Base-by-base conservation (phyloP, 495 filamentous ascomycete genomes). In the Trichoderma asperelloides region DNA sequence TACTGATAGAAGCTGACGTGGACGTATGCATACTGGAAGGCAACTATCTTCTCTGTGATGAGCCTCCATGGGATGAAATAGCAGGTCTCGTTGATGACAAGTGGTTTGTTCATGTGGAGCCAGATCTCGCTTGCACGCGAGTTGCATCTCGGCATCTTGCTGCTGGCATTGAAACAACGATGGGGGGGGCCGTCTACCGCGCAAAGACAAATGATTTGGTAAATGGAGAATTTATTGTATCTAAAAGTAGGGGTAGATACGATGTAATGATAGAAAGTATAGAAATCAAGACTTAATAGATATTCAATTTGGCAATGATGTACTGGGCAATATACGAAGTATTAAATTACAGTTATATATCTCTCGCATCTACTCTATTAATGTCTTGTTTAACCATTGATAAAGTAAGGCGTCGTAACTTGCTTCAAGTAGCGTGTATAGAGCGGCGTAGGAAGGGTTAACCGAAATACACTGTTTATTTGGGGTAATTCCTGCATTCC, bases 41-140 rank as follows among this genome's bases (percentile, higher is more conserved):
- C 15, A 70, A 71, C 39, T 68, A 69, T 41, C 57, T 65, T 23
- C 66, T 71, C 13, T 57, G 37, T 18, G 49, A 71, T 28, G 37
- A 65, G 40, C 33, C 21, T 3, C 67, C 67, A 16, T 71, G 69
- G 69, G 49, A 57, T 21, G 66, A 51, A 2, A 69, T 71, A 16
- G 64, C 67, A 40, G 16, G 60, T 4, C 28, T 63, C 16, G 64
- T 71, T 15, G 66, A 71, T 47, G 67, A 69, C 12, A 68, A 43
- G 62, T 69, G 67, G 67, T 63, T 71, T 23, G 69, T 69, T n/a
- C 21, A 67, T 41, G 69, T 66, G 4, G 64, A 66, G 8, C 67
- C 65, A 6, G n/a, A 23, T 5, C n/a, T 69, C 1, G 69, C 69
- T 28, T 41, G 65, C 9, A 39, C 40, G 40, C 43, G 69, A 33